These are phyloP conservation scores for Xylaria grammica DNA, from an alignment of 495 filamentous ascomycete species.

Conservation along the genomic window DNA sequence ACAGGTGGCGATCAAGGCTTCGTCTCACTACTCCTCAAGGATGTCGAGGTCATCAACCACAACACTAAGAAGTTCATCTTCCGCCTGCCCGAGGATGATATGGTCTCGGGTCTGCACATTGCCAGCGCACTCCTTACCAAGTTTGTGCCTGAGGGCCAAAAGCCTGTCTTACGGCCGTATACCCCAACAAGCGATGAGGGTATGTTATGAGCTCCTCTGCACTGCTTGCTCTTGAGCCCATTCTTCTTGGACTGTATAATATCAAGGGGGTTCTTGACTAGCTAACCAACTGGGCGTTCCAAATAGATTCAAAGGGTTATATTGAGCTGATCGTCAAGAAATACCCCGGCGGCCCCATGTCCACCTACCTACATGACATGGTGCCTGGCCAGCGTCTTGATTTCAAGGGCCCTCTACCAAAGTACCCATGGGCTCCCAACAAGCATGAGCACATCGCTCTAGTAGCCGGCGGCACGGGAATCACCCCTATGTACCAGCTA, in stretches of 20 bases:
- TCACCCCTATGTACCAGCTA: slow-evolving; percentile 86
- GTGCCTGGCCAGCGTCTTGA: slow-evolving; percentile 76
- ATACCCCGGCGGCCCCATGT: slow-evolving; percentile 92
- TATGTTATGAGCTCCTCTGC: slow-evolving; percentile 40
- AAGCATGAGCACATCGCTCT: slow-evolving; percentile 94
- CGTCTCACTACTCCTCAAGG: slow-evolving; percentile 76
- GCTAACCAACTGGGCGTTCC: slow-evolving; percentile 25
- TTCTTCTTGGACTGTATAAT: not conserved
- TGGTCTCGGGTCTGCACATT: slow-evolving; percentile 78
- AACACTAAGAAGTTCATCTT: slow-evolving; percentile 92
- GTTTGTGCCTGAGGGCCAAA: slow-evolving; percentile 79
- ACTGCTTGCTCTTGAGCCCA: not conserved
- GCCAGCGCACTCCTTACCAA: slow-evolving; percentile 88
- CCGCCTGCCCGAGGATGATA: slow-evolving; percentile 78
- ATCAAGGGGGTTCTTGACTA: not conserved
- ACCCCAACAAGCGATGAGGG: slow-evolving; percentile 89
- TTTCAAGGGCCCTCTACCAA: slow-evolving; percentile 93
- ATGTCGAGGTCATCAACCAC: slow-evolving; percentile 77
- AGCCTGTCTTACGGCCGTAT: slow-evolving; percentile 88
- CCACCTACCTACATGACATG: slow-evolving; percentile 83
- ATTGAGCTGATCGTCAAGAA: slow-evolving; percentile 90
- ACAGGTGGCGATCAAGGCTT: slow-evolving; percentile 88
- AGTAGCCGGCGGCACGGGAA: slow-evolving; percentile 93
- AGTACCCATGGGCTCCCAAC: slow-evolving; percentile 90
- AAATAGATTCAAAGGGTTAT: slow-evolving; percentile 68